Percentiles rank a stretch among this genome's conserved stretches.
Evolutionary conservation across 1,284 basidiomycete species (phyloP).

Genomic region (Heimioporus retisporus): DNA sequence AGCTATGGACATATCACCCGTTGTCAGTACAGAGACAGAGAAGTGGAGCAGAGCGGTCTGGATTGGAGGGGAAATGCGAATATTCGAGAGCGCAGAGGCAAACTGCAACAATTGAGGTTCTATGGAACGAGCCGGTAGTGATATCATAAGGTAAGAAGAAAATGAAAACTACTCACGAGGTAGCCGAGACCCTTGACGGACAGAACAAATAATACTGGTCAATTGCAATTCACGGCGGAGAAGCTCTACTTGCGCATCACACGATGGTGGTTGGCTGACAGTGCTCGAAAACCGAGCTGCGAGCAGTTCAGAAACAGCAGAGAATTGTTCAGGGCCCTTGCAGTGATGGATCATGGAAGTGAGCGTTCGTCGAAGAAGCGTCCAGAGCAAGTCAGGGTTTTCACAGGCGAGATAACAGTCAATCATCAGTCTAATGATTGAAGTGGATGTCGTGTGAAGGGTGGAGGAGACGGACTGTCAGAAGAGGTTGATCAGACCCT

Average conservation of each 20-base stretch:
- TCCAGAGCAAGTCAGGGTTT: slow-evolving; percentile 58
- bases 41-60: slow-evolving; percentile 61
- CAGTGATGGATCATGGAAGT: slow-evolving; percentile 88
- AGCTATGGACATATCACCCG: slow-evolving; percentile 75
- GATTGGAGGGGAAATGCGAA: slow-evolving; percentile 50
- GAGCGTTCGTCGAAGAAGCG: slow-evolving; percentile 73
- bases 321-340: slow-evolving; percentile 72
- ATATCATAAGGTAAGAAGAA: background rate
- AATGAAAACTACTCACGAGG: slow-evolving; percentile 53
- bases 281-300: slow-evolving; percentile 44
- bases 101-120: slow-evolving; percentile 62
- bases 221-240: slow-evolving; percentile 58
- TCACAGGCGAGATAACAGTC: slow-evolving; percentile 59
- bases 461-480: slow-evolving; percentile 78
- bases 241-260: slow-evolving; percentile 35
- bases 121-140: slow-evolving; percentile 29
- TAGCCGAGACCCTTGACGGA: slow-evolving; percentile 74
- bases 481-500: slow-evolving; percentile 7
- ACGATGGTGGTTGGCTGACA: slow-evolving; percentile 21
- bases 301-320: slow-evolving; percentile 66
- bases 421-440: slow-evolving; percentile 69
- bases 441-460: slow-evolving; percentile 79
- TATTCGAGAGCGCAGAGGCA: slow-evolving; percentile 51
- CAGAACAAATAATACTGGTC: slow-evolving; percentile 61
- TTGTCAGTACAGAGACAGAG: slow-evolving; percentile 59